A percentile compares a stretch with the other conserved stretches of the same genome.
Conservation (phyloP, 257 asterid genomes). For the Solanum medicagineum region DNA sequence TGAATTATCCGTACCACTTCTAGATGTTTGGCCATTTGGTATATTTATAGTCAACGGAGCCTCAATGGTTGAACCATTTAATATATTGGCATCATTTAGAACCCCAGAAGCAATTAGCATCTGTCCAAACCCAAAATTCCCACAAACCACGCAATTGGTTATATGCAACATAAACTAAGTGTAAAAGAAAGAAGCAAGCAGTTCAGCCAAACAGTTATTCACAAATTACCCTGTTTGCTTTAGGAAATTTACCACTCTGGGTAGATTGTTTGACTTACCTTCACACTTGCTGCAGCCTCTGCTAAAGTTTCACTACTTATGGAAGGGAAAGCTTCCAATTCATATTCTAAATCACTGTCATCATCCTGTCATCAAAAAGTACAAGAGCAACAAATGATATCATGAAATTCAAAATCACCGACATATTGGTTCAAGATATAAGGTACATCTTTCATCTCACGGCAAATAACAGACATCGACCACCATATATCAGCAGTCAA, state of each 20-base stretch:
- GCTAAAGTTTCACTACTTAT: constrained; percentile 51
- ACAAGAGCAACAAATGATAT: background rate
- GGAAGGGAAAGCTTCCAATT: constrained; percentile 56
- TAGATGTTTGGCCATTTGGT: constrained; percentile 42
- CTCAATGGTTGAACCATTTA: constrained; percentile 54
- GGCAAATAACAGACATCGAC: background rate
- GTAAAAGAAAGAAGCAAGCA: background rate
- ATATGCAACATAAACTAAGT: background rate
- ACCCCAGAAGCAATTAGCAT: constrained; percentile 56
- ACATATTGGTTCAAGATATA: background rate
- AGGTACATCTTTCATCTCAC: background rate
- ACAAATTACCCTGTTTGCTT: background rate
- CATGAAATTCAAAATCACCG: background rate
- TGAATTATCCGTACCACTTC: constrained; percentile 33
- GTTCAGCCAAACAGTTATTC: background rate
- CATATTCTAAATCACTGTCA: constrained; percentile 74
- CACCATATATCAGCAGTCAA: background rate
- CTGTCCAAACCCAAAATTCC: constrained; percentile 12
- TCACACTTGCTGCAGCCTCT: constrained; percentile 78
- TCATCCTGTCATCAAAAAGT: constrained; percentile 47
- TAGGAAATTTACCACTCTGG: background rate
- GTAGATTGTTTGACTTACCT: constrained; percentile 19
- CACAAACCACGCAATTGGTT: background rate
- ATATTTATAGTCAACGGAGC: constrained; percentile 72
- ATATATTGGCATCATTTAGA: constrained; percentile 29